phyloP scores from a whole-genome alignment of 495 filamentous ascomycete genomes.

The Filosporella fistucella region DNA sequence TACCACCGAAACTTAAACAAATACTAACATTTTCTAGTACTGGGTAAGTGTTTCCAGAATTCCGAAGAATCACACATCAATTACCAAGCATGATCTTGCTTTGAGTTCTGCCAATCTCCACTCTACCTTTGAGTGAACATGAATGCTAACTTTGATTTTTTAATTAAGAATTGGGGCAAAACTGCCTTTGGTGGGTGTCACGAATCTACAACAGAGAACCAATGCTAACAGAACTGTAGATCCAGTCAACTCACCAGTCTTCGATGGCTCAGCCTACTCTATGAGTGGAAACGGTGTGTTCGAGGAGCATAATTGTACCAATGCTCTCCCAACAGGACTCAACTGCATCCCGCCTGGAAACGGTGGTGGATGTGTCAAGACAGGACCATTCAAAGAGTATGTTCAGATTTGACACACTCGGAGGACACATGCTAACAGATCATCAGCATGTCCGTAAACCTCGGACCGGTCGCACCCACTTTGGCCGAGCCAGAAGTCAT shows the following conservation, averaged over 20 bases:
- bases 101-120: too few relatives aligned
- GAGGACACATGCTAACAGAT: constrained; percentile 11
- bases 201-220: too few relatives aligned
- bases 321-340: constrained; percentile 20
- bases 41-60: constrained; percentile 13
- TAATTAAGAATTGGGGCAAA: constrained; percentile 49
- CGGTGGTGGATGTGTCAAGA: constrained; percentile 62
- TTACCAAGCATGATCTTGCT: too few relatives aligned
- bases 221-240: constrained; percentile 13
- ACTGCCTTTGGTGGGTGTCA: constrained; percentile 30
- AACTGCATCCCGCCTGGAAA: constrained; percentile 34
- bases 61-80: too few relatives aligned
- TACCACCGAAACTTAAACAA: background rate
- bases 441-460: constrained; percentile 39
- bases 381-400: constrained; percentile 50
- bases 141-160: background rate
- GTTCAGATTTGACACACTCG: background rate
- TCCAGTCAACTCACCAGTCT: constrained; percentile 55
- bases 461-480: constrained; percentile 44
- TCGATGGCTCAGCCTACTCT: constrained; percentile 58
- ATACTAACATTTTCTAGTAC: constrained; percentile 5
- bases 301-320: constrained; percentile 28
- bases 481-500: constrained; percentile 8
- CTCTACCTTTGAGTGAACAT: background rate
- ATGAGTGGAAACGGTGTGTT: constrained; percentile 58